Conservation (phyloP, 768 basidiomycete genomes). For the Xerocomus brunneocitrinus region DNA sequence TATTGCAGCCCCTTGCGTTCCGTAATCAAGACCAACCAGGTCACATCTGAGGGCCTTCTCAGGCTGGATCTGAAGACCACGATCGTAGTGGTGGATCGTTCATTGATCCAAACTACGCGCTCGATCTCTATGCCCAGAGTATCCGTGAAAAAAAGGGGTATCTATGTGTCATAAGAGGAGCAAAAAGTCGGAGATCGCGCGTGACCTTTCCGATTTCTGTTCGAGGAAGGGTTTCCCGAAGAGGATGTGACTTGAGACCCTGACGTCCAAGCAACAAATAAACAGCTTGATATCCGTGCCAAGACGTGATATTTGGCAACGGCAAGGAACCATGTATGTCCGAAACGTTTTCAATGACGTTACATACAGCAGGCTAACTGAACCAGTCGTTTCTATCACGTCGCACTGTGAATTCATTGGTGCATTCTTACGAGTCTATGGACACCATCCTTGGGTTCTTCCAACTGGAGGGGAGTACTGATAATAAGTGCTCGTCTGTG, state of each 20-base stretch:
- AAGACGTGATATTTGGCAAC: constrained; percentile 47
- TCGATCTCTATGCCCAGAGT: constrained; percentile 37
- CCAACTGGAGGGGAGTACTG: constrained; percentile 57
- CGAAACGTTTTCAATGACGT: neutral
- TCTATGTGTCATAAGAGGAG: constrained; percentile 70
- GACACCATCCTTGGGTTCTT: constrained; percentile 43
- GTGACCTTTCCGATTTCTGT: constrained; percentile 42
- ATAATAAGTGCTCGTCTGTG: neutral
- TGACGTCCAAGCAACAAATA: constrained; percentile 48
- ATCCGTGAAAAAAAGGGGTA: constrained; percentile 62
- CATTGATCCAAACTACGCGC: neutral
- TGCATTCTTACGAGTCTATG: constrained; percentile 47
- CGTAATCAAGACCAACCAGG: constrained; percentile 51
- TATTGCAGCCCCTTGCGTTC: constrained; percentile 64
- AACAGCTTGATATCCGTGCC: constrained; percentile 46
- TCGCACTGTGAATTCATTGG: constrained; percentile 61
- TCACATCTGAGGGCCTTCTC: constrained; percentile 46
- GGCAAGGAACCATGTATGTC: constrained; percentile 42
- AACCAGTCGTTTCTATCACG: constrained; percentile 59
- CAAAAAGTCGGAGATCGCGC: constrained; percentile 43
- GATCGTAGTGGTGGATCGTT: constrained; percentile 50
- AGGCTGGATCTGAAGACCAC: constrained; percentile 30
- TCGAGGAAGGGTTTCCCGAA: constrained; percentile 59
- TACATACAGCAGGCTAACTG: neutral
- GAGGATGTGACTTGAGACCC: constrained; percentile 58